phyloP scores from a whole-genome alignment of 352 stramenopile species.

The Hyaloperonospora brassicae region DNA sequence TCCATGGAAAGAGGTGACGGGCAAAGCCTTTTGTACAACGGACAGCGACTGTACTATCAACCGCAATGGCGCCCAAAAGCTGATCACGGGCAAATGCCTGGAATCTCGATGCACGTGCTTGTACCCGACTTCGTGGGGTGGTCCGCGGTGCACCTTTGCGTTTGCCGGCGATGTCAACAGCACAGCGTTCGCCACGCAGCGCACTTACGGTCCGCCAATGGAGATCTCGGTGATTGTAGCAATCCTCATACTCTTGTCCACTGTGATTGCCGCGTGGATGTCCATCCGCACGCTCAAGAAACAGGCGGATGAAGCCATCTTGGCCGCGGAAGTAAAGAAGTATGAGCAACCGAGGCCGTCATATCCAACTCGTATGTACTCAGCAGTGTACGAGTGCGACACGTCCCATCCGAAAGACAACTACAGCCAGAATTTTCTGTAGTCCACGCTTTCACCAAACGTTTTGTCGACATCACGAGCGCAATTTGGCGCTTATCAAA shows the following conservation, averaged over 20 bases:
- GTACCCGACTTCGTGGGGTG: conserved; percentile 26
- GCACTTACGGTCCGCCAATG: conserved; percentile 24
- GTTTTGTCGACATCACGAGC: too few species aligned
- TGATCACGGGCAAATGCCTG: conserved; percentile 28
- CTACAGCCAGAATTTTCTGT: conserved; percentile 38
- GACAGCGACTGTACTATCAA: conserved; percentile 53
- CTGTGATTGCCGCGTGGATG: conserved; percentile 18
- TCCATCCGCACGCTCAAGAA: conserved; percentile 16
- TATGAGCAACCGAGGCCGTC: conserved; percentile 8
- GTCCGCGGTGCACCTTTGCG: conserved; percentile 25
- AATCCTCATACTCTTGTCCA: conserved; percentile 21
- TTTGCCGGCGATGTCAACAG: conserved; percentile 8
- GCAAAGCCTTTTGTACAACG: conserved; percentile 41
- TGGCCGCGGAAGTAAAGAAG: conserved; percentile 16
- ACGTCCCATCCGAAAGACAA: conserved; percentile 23
- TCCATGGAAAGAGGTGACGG: conserved; percentile 34
- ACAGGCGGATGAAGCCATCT: conserved; percentile 19
- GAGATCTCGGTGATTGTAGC: conserved; percentile 18
- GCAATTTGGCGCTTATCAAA: too few species aligned
- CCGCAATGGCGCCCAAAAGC: conserved; percentile 9
- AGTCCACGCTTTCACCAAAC: neutral
- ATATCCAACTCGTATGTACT: conserved; percentile 9
- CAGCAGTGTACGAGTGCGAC: conserved; percentile 17
- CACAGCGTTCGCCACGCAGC: conserved; percentile 7
- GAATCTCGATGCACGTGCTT: conserved; percentile 27